These are phyloP conservation scores for Fimicolochytrium jonesii DNA, from an alignment of 192 early-diverging fungal species.

Conservation along the genomic window DNA sequence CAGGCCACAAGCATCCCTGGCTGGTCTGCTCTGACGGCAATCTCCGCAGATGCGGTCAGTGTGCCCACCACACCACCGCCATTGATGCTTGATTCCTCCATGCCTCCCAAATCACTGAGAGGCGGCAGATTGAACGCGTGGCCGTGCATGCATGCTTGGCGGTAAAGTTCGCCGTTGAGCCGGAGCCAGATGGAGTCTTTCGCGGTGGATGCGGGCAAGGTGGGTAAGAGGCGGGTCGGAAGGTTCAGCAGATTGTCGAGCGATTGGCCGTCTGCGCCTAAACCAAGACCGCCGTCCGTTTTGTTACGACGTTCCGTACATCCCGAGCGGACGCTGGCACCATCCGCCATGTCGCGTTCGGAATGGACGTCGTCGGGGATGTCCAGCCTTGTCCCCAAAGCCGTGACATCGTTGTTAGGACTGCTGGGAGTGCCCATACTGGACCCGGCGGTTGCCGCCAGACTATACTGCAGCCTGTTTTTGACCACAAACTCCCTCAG, in stretches of 20 bases:
- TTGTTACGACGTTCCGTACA: no score
- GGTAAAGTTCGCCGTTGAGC: slow-evolving; percentile 16
- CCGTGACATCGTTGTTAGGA: background rate
- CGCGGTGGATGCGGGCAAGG: background rate
- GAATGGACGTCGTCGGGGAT: slow-evolving; percentile 17
- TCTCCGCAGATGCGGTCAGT: background rate
- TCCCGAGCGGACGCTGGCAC: background rate
- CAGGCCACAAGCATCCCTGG: slow-evolving; percentile 7
- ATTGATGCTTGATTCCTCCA: background rate
- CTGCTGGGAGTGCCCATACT: background rate
- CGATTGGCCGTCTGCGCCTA: background rate
- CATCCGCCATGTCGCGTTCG: slow-evolving; percentile 21
- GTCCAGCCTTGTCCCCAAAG: background rate
- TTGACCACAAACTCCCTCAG: slow-evolving; percentile 14
- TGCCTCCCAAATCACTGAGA: background rate
- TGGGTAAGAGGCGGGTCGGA: background rate
- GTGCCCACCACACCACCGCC: no score
- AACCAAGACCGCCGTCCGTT: no score
- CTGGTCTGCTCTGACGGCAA: slow-evolving; percentile 8
- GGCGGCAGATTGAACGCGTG: slow-evolving; percentile 10
- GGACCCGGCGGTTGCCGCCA: background rate
- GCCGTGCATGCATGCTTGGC: slow-evolving; percentile 12
- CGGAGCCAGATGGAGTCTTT: slow-evolving; percentile 21
- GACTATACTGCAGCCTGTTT: slow-evolving; percentile 14
- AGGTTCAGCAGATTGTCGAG: background rate